Base-by-base conservation (phyloP, 768 basidiomycete species). In the Aureoboletus auriporus region DNA sequence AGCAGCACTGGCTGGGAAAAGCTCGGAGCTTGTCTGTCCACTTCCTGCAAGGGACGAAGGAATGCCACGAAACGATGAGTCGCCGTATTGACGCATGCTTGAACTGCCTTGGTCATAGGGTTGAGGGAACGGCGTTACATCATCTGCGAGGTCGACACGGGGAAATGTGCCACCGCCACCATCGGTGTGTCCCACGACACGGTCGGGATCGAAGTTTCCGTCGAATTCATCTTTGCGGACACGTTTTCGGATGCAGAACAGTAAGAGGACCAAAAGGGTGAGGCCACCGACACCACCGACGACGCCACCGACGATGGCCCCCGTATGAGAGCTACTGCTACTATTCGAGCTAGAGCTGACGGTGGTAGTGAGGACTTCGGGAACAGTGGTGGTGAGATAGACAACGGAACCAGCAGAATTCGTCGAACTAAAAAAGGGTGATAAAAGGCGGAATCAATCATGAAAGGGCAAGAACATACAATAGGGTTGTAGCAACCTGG, bases 271-370 rank as follows among this genome's bases (percentile, higher is more conserved):
- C 16, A 74, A 1, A 9, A 66, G 2, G 12, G 51, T 31, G 20
- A 77, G 33, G 3, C 59, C 51, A 1, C 53, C 66, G 4, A 72
- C 47, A 2, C 77, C 79, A 47, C 77, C 78, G 9, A 79, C 78
- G n/a, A 79, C 74, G 3, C 74, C 71, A 14, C 79, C 79, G 5
- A 78, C 71, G 48, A 81, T 79, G 4, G 76, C 66, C 27, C 69
- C 75, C 1, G 67, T 69, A 37, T 57, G 47, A 4, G 63, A 56
- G 29, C 14, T 56, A 26, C 16, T 54, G 1, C 20, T 27, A 31
- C 33, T 29, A 11, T 10, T 1, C 2, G 42, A 2, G 28, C 17
- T 31, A 5, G 55, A 12, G 12, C 5, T 20, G 48, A 55, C 7
- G 27, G 62, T 2, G 29, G 57, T 54, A 5, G 64, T 47, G 31